Percentiles rank a stretch among this genome's conserved stretches.
These are phyloP conservation scores for Isoetes taiwanensis DNA, from an alignment of 75 land plant species.

Conservation along the genomic window DNA sequence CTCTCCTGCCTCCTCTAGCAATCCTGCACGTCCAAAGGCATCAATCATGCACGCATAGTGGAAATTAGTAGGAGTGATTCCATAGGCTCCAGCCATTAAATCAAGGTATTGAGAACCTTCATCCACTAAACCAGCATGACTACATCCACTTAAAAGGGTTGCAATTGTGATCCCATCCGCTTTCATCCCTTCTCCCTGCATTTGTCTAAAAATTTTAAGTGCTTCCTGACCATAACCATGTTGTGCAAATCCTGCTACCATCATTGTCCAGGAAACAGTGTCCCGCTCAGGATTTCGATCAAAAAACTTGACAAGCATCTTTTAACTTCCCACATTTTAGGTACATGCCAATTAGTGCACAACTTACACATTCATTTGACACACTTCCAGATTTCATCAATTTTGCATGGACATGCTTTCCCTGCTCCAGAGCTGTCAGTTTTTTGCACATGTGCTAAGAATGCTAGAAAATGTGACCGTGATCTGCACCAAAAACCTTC, in stretches of 20 bases:
- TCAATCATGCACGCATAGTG: conserved; percentile 42
- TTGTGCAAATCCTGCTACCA: conserved; percentile 10
- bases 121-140: conserved; percentile 35
- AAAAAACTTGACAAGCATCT: too few relatives aligned
- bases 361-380: too few relatives aligned
- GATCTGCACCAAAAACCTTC: conserved; percentile 30
- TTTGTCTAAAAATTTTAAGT: too few relatives aligned
- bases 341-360: too few relatives aligned
- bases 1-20: too few relatives aligned
- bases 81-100: conserved; percentile 38
- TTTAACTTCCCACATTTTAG: too few relatives aligned
- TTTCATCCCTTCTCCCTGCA: conserved; percentile 21
- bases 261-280: conserved; percentile 25
- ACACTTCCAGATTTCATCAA: too few relatives aligned
- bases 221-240: too few relatives aligned
- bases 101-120: conserved; percentile 41
- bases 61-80: conserved; percentile 29
- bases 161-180: conserved; percentile 31
- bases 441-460: conserved; percentile 32
- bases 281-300: conserved; percentile 8
- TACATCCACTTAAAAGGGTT: conserved; percentile 45
- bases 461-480: conserved; percentile 35
- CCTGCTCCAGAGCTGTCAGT: neutral
- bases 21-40: conserved; percentile 35
- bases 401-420: neutral